Evolutionary conservation across 768 basidiomycete species (phyloP), one percentile per base, ranked within the genome.

Genomic region (Termitomyces bulborhizus): DNA sequence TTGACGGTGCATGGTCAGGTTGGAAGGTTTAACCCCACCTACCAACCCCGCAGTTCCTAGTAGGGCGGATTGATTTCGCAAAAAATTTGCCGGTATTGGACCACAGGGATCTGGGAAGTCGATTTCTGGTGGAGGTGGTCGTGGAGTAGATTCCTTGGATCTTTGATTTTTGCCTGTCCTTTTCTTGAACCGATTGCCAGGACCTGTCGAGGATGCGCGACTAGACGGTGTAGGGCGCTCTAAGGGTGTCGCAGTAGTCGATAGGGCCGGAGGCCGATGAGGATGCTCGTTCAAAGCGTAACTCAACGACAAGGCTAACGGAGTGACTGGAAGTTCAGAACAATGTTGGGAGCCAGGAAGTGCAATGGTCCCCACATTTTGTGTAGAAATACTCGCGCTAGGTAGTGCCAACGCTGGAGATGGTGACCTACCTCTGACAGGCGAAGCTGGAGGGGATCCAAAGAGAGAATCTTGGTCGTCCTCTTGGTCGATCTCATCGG

Each of bases 361-460:
- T 91, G 90, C 90, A 91, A 90, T 90, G 88, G 89, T 86, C 89
- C 88, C 89, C 89, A 92, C 90, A 82, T 92, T 90, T 87, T 88
- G 79, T 84, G 78, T 73, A 71, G 74, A 70, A 70, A 64, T 63
- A 57, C 68, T 68, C 58, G 71, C 68, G 63, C 77, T 73, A 63
- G 85, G 83, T 46, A 87, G 74, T 51, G 84, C 84, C 67, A 84
- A 71, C 46, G 68, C 66, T 60, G 81, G 81, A 57, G 82, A 82
- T 56, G 81, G 80, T 73, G 84, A 85, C 85, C 86, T 89, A 85
- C 85, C 86, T 85, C 72, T 73, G 59, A 62, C 62, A 57, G 84
- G 83, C 50, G 87, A 84, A 32, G 87, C 78, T 53, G 88, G 84
- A 61, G 89, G 88, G 16, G 89, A 88, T 41, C 90, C 90, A 69